These are phyloP conservation scores for Boletellus deceptivus DNA, from an alignment of 1,284 basidiomycete genomes.

Conservation along the genomic window DNA sequence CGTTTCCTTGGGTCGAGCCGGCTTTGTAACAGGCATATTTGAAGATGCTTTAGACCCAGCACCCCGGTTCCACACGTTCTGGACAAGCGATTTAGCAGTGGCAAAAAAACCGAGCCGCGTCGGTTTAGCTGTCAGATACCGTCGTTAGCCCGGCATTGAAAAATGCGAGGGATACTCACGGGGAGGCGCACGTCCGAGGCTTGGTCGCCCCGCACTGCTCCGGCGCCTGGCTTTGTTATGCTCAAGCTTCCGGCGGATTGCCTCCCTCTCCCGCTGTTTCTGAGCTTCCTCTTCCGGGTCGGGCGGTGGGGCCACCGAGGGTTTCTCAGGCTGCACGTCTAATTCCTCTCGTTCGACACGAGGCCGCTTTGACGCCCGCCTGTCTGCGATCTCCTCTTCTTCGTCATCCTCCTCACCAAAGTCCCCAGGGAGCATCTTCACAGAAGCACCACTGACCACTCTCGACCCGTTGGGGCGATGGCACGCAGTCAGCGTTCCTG, in stretches of 20 bases:
- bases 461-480: slow-evolving; percentile 28
- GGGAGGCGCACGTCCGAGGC: slow-evolving; percentile 38
- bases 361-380: slow-evolving; percentile 41
- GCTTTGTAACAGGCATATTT: slow-evolving; percentile 15
- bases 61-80: slow-evolving; percentile 54
- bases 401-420: slow-evolving; percentile 51
- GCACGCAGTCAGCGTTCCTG: slow-evolving; percentile 32
- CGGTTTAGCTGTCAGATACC: slow-evolving; percentile 35
- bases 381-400: slow-evolving; percentile 33
- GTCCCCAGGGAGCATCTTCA: slow-evolving; percentile 51
- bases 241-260: slow-evolving; percentile 60
- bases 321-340: slow-evolving; percentile 12
- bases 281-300: slow-evolving; percentile 35
- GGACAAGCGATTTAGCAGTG: slow-evolving; percentile 55
- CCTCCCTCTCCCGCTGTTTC: slow-evolving; percentile 53
- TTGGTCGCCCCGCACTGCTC: slow-evolving; percentile 57
- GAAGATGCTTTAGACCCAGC: slow-evolving; percentile 22
- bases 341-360: slow-evolving; percentile 35
- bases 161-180: slow-evolving; percentile 32
- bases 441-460: slow-evolving; percentile 41
- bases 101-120: slow-evolving; percentile 56
- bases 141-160: slow-evolving; percentile 5
- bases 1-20: slow-evolving; percentile 8
- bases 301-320: background rate
- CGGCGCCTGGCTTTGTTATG: slow-evolving; percentile 59